Percentiles rank a stretch among this genome's conserved stretches.
These are phyloP conservation scores for Corylus heterophylla DNA, from an alignment of 306 rosid genomes.

Conservation along the genomic window DNA sequence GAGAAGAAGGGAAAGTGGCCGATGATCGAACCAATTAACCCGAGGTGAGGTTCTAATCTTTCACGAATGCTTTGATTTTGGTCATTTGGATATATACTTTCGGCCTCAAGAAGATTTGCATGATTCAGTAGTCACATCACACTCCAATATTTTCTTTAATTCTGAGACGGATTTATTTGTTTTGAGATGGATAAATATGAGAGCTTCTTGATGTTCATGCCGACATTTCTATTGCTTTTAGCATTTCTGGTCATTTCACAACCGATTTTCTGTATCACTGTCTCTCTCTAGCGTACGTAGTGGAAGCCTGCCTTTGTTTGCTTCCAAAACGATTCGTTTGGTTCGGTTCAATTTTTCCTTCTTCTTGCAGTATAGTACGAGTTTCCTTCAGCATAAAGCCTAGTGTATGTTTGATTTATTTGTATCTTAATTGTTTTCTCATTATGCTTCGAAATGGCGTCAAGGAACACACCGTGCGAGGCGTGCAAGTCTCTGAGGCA, in stretches of 20 bases:
- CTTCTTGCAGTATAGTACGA: neutral
- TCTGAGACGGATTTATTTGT: neutral
- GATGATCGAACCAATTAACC: no score
- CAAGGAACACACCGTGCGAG: conserved; percentile 84
- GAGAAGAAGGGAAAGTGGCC: neutral
- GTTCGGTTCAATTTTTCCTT: neutral
- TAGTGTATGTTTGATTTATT: neutral
- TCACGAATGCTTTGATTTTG: neutral
- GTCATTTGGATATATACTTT: neutral
- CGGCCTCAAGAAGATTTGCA: neutral
- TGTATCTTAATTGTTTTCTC: conserved; percentile 16
- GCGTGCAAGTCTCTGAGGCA: conserved; percentile 80
- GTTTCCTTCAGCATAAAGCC: no score
- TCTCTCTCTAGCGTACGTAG: conserved; percentile 3
- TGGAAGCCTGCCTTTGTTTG: conserved; percentile 12
- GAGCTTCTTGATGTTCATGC: conserved; percentile 23
- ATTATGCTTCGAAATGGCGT: conserved; percentile 35
- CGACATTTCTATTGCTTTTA: neutral
- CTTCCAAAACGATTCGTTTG: neutral
- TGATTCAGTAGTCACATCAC: neutral
- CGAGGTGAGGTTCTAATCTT: conserved; percentile 11
- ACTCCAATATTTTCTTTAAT: neutral
- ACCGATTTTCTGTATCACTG: conserved; percentile 37
- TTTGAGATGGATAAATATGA: neutral
- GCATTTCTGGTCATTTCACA: conserved; percentile 19